Conservation (phyloP, 2,329 filamentous ascomycete genomes). For the Lomentospora prolificans region DNA sequence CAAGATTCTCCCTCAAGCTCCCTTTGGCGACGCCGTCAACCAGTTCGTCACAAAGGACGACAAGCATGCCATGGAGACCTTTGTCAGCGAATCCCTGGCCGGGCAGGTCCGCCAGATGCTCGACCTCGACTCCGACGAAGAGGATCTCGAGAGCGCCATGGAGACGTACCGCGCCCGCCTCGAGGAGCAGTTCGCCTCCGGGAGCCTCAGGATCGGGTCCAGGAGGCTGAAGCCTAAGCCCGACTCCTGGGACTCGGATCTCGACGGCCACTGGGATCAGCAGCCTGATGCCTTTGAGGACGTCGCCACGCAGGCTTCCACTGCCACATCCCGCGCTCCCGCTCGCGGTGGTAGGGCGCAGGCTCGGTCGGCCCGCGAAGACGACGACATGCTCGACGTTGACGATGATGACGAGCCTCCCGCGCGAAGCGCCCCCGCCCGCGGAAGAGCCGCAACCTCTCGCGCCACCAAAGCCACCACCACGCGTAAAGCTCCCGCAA, state of each 20-base stretch:
- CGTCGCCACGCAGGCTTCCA: slow-evolving; percentile 12
- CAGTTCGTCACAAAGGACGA: slow-evolving; percentile 95
- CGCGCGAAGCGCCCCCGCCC: slow-evolving; percentile 20
- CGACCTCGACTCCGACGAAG: slow-evolving; percentile 52
- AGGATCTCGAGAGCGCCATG: slow-evolving; percentile 63
- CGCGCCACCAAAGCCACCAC: slow-evolving; percentile 25
- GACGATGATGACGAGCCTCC: slow-evolving; percentile 35
- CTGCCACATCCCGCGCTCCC: background rate
- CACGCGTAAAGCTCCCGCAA: slow-evolving; percentile 32
- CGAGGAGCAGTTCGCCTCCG: slow-evolving; percentile 61
- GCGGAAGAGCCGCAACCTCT: slow-evolving; percentile 19
- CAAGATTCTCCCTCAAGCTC: slow-evolving; percentile 85
- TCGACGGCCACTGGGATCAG: slow-evolving; percentile 79
- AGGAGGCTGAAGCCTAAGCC: slow-evolving; percentile 62
- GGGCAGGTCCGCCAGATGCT: slow-evolving; percentile 64
- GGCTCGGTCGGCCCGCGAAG: slow-evolving; percentile 31
- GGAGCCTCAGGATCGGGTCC: slow-evolving; percentile 40
- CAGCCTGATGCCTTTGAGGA: slow-evolving; percentile 47
- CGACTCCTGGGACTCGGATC: slow-evolving; percentile 76
- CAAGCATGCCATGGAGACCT: slow-evolving; percentile 79
- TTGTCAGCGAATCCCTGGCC: slow-evolving; percentile 62
- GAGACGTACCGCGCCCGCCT: slow-evolving; percentile 59
- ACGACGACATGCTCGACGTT: slow-evolving; percentile 30
- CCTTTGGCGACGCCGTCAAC: slow-evolving; percentile 84
- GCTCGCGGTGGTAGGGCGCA: slow-evolving; percentile 16